phyloP scores from a whole-genome alignment of 352 stramenopile genomes.

The Saprolegnia parasitica region DNA sequence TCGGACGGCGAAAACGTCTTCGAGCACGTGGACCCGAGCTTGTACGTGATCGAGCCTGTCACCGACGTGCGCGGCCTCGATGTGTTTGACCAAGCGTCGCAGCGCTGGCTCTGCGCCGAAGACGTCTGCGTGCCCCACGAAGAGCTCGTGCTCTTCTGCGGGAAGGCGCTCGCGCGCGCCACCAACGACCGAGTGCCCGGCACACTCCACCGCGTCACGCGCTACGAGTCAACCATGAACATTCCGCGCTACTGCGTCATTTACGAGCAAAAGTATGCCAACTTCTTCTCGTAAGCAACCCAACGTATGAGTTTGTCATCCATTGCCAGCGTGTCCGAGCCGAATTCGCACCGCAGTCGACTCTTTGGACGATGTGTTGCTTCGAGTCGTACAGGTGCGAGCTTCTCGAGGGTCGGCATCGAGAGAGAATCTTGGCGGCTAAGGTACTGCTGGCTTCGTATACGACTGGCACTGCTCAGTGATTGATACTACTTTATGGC shows the following conservation, averaged over 20 bases:
- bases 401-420: too few species aligned
- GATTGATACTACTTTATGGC: too few species aligned
- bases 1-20: slow-evolving; percentile 56
- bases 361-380: too few species aligned
- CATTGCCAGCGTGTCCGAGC: background rate
- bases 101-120: slow-evolving; percentile 52
- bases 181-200: slow-evolving; percentile 47
- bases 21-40: slow-evolving; percentile 57
- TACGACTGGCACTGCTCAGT: too few species aligned
- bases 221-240: slow-evolving; percentile 34
- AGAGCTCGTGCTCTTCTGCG: slow-evolving; percentile 58
- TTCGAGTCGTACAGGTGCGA: too few species aligned
- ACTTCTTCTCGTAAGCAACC: slow-evolving; percentile 34
- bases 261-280: slow-evolving; percentile 63
- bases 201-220: slow-evolving; percentile 47
- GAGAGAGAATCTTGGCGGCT: too few species aligned
- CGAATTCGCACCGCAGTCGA: background rate
- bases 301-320: background rate
- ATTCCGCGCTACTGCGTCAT: slow-evolving; percentile 49
- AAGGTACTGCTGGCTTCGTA: too few species aligned
- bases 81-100: slow-evolving; percentile 47
- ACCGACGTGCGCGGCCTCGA: slow-evolving; percentile 49
- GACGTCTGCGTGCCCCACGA: slow-evolving; percentile 47
- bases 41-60: slow-evolving; percentile 56
- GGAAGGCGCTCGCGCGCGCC: slow-evolving; percentile 43